phyloP scores from a whole-genome alignment of 352 stramenopile species.

The Globisporangium paroecandrum region DNA sequence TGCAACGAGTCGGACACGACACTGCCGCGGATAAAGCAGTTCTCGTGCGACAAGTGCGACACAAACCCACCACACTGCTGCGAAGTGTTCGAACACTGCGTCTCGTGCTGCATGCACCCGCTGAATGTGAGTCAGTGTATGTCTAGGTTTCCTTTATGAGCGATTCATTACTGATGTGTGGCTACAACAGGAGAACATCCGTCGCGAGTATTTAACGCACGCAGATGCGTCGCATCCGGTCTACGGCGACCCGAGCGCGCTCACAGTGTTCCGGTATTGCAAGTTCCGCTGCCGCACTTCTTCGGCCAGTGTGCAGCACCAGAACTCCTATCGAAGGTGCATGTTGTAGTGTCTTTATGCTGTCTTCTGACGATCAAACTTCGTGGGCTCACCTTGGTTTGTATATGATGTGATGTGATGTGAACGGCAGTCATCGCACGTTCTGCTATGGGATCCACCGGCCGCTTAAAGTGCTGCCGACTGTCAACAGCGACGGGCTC shows the following conservation, averaged over 20 bases:
- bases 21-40: constrained; percentile 52
- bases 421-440: constrained; percentile 33
- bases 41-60: constrained; percentile 61
- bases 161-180: not conserved
- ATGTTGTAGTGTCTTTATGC: not conserved
- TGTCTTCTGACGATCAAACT: not conserved
- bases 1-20: constrained; percentile 56
- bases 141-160: not conserved
- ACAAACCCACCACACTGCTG: constrained; percentile 69
- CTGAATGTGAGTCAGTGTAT: constrained; percentile 41
- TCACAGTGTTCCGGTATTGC: constrained; percentile 74
- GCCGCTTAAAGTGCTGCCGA: constrained; percentile 52
- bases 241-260: constrained; percentile 46
- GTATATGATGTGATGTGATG: not conserved
- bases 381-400: not conserved
- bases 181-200: constrained; percentile 42
- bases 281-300: constrained; percentile 71
- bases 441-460: constrained; percentile 73
- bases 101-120: constrained; percentile 81
- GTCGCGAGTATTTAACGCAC: constrained; percentile 57
- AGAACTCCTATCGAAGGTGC: constrained; percentile 77
- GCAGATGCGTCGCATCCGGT: constrained; percentile 56
- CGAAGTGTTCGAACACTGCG: constrained; percentile 61
- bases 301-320: constrained; percentile 69
- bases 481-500: constrained; percentile 61